phyloP scores from a whole-genome alignment of 495 filamentous ascomycete genomes.

The Hypoxylon fragiforme region DNA sequence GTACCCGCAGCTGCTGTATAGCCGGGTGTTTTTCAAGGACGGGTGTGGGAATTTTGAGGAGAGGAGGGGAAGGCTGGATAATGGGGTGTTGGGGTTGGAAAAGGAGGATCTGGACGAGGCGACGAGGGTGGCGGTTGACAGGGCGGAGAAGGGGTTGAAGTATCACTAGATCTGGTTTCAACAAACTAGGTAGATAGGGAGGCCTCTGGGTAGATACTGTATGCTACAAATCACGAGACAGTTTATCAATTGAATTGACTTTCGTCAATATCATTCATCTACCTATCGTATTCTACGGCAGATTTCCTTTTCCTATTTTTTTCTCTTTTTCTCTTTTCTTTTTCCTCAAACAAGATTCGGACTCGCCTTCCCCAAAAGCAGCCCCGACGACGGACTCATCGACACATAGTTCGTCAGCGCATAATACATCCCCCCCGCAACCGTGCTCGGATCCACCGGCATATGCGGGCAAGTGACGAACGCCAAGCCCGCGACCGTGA shows the following conservation, averaged over 20 bases:
- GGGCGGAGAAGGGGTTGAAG: slow-evolving; percentile 23
- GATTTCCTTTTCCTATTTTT: neutral
- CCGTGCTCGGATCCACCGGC: slow-evolving; percentile 39
- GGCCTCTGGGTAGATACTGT: too few relatives aligned
- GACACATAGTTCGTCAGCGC: slow-evolving; percentile 12
- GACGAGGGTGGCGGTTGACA: slow-evolving; percentile 48
- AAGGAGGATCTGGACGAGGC: slow-evolving; percentile 60
- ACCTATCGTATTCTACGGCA: too few relatives aligned
- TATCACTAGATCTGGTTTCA: slow-evolving; percentile 10
- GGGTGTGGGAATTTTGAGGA: slow-evolving; percentile 48
- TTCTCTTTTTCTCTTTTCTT: neutral
- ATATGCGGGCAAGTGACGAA: slow-evolving; percentile 38
- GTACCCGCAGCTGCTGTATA: slow-evolving; percentile 57
- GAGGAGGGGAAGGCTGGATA: slow-evolving; percentile 44
- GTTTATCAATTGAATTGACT: too few relatives aligned
- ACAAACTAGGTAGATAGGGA: too few relatives aligned
- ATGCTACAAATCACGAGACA: too few relatives aligned
- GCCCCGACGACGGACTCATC: slow-evolving; percentile 20
- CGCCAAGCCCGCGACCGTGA: slow-evolving; percentile 34
- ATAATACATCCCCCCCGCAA: slow-evolving; percentile 40
- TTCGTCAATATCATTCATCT: too few relatives aligned
- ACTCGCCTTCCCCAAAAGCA: slow-evolving; percentile 13
- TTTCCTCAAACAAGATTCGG: slow-evolving; percentile 7
- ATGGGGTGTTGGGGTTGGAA: slow-evolving; percentile 55
- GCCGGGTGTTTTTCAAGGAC: slow-evolving; percentile 54